Evolutionary conservation across 1,284 basidiomycete genomes (phyloP).

Genomic region (Gymnopus androsaceus): DNA sequence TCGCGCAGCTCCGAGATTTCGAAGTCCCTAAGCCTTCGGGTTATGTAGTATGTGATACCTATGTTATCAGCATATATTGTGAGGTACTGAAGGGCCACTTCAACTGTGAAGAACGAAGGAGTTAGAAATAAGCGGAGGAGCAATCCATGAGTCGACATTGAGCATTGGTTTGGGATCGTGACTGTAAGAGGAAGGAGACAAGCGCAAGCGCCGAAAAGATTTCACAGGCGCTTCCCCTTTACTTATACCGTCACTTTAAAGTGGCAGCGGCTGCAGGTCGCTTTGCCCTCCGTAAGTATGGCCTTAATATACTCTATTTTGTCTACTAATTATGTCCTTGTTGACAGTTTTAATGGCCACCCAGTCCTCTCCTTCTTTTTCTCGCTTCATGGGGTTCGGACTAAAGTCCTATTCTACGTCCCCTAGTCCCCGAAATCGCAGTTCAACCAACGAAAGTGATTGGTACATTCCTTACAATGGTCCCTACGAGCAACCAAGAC

Average conservation of each 20-base stretch:
- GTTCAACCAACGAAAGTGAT: slow-evolving; percentile 27
- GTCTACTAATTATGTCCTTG: not conserved
- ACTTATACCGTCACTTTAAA: not conserved
- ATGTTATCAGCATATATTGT: slow-evolving; percentile 89
- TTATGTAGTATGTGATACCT: slow-evolving; percentile 95
- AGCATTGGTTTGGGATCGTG: too few species aligned
- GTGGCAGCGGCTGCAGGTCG: not conserved
- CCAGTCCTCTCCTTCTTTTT: slow-evolving; percentile 30
- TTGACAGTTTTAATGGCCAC: slow-evolving; percentile 20
- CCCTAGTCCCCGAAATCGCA: slow-evolving; percentile 21
- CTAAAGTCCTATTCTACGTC: slow-evolving; percentile 24
- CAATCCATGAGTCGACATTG: slow-evolving; percentile 68
- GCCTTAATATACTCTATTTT: not conserved
- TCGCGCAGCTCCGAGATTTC: slow-evolving; percentile 84
- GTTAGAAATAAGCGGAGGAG: slow-evolving; percentile 88
- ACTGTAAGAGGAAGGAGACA: too few species aligned
- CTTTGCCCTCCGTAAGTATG: not conserved
- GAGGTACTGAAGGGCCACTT: slow-evolving; percentile 89
- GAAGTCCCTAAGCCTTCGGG: slow-evolving; percentile 77
- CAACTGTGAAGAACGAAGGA: slow-evolving; percentile 87
- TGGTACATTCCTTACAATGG: slow-evolving; percentile 70
- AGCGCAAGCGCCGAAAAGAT: too few species aligned
- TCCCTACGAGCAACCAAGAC: slow-evolving; percentile 50
- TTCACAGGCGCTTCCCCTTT: too few species aligned
- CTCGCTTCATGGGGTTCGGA: slow-evolving; percentile 31